These are phyloP conservation scores for Termitomyces sp. DNA, from an alignment of 768 basidiomycete genomes.

Conservation along the genomic window DNA sequence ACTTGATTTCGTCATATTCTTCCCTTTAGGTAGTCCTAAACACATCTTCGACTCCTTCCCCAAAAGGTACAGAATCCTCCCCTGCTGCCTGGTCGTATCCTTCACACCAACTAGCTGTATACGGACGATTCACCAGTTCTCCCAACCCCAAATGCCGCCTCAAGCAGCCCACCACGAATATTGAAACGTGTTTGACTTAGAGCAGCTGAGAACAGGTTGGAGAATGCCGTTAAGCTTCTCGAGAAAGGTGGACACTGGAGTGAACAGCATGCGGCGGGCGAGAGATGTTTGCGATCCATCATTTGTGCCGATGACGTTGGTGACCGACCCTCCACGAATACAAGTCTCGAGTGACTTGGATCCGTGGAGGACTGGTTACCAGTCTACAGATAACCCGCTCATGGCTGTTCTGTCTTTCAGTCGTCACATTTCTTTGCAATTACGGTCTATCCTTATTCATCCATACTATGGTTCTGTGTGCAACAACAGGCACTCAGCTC, in stretches of 20 bases:
- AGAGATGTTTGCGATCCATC: too few relatives aligned
- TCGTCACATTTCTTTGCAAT: too few relatives aligned
- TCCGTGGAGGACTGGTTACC: too few relatives aligned
- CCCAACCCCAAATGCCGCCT: conserved; percentile 92
- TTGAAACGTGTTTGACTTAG: conserved; percentile 69
- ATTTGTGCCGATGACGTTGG: too few relatives aligned
- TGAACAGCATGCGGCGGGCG: conserved; percentile 88
- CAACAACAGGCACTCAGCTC: too few relatives aligned
- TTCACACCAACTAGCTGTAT: conserved; percentile 40
- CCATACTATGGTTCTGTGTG: too few relatives aligned
- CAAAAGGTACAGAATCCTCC: conserved; percentile 62
- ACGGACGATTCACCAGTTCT: conserved; percentile 69
- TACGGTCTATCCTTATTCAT: too few relatives aligned
- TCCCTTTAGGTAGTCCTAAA: conserved; percentile 38
- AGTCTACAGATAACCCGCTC: too few relatives aligned
- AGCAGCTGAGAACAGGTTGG: conserved; percentile 59
- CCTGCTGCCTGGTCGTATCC: conserved; percentile 57
- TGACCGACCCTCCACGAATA: too few relatives aligned
- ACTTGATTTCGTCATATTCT: conserved; percentile 33
- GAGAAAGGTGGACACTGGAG: conserved; percentile 58
- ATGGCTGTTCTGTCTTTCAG: too few relatives aligned
- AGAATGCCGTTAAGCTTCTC: conserved; percentile 77
- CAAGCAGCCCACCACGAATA: conserved; percentile 83
- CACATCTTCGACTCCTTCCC: conserved; percentile 52
- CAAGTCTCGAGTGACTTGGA: too few relatives aligned